Base-by-base conservation (phyloP, 1,284 basidiomycete species). In the Crepidotus sp. region DNA sequence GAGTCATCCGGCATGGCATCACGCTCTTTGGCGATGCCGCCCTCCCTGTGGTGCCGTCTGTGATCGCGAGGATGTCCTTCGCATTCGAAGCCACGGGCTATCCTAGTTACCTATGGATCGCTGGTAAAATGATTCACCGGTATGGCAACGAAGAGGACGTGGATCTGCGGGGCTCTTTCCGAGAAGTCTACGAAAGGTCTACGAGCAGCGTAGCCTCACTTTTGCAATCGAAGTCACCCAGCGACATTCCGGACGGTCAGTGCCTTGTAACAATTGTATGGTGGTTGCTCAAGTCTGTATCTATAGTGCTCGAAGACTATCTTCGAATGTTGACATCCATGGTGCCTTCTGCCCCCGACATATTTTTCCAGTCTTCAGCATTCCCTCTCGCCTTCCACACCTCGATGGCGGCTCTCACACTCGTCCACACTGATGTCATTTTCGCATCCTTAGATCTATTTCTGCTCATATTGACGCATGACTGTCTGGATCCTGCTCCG, bases 81-180 rank as follows among this genome's bases (percentile, higher is more conserved):
- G 74, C 76, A 10, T 98, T 98, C 57, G 85, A 91, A 53, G 64
- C 71, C 13, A 90, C 89, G 0, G 89, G 88, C 0, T 83, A 83
- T 57, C 78, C 94, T 0, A 85, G 88, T 54, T 98, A 92, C 63
- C 64, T 98, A 10, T 99, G 96, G 96, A 92, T 98, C 51, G 80
- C 82, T 13, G 86, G 91, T 37, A 96, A 96, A 62, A 66, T 86
- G 17, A 73, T 91, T 10, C 69, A 71, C 26, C 73, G 76, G 52
- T 94, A 88, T 59, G 86, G 83, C 26, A 69, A 79, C 44, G 73
- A 80, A 53, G 71, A 76, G 38, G 68, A 77, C 54, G 55, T 65
- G 7, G 54, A 59, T 27, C 59, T 88, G 18, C 76, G 73, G 24
- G 66, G 61, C 9, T 67, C 80, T 4, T 76, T 88, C 53, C 68